Base-by-base conservation (phyloP, 2,329 filamentous ascomycete genomes). In the Alternaria sp. region DNA sequence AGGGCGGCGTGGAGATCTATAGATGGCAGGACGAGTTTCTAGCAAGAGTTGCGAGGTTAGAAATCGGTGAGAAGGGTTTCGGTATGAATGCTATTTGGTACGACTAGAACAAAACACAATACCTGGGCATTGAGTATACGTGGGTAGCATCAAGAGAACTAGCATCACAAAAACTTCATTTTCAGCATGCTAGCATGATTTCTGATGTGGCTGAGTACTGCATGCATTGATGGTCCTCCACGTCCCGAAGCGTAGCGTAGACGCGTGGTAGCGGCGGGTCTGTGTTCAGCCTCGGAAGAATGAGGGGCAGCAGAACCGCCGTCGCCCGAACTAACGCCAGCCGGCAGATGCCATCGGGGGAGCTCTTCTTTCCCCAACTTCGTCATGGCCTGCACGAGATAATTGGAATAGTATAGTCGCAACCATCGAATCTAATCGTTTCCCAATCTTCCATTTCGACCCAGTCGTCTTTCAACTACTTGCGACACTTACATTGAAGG, bases 81-180 rank as follows among this genome's bases (percentile, higher is more conserved):
- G 93, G 93, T 2, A 97, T 97, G 93, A 97, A 97, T 81, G 93
- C 93, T n/a, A 93, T 96, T 67, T 97, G 93, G 93, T 96, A 96
- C 79, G 91, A 96, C 81, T 93, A 73, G 75, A 10, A 65, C 73
- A 6, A 32, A 51, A n/a, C 6, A 54, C 17, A 32, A 32, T 12
- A 17, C 19, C 23, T 36, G 13, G 13, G 17, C 21, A 8, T 36
- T 1, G 8, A n/a, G 7, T 17, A 32, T 4, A n/a, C 8, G 5
- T 23, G 8, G 17, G 6, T 36, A 36, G 28, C 36, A 58, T 19
- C 5, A 26, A 46, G 5, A 32, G 51, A 15, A 4, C 11, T 15
- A 7, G 10, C 6, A 30, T 5, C 4, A n/a, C 21, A n/a, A n/a
- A n/a, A 25, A 28, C 23, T 1, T 3, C 11, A 28, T 10, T 2